phyloP scores from a whole-genome alignment of 2,329 filamentous ascomycete species.

The Epichloe baconii region DNA sequence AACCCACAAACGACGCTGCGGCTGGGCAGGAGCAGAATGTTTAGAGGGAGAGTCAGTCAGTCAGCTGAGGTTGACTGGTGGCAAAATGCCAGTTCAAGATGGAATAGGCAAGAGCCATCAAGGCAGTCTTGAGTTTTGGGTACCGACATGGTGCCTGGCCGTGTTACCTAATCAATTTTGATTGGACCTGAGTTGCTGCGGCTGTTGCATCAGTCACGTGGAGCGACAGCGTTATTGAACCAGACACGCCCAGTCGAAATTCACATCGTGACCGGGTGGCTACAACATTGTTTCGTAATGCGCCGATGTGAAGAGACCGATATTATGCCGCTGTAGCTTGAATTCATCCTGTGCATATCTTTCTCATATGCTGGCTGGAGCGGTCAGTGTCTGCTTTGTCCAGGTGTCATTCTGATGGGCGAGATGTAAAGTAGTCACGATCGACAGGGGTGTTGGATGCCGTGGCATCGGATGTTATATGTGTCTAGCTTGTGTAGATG shows the following conservation, averaged over 20 bases:
- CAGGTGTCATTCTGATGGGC: no score
- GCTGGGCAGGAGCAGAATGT: background rate
- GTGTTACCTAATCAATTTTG: constrained; percentile 4
- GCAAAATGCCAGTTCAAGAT: constrained; percentile 4
- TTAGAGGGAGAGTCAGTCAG: background rate
- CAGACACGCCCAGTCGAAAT: background rate
- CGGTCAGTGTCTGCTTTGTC: no score
- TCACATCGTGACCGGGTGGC: background rate
- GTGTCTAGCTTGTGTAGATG: no score
- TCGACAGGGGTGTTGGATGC: no score
- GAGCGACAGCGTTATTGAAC: background rate
- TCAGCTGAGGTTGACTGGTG: constrained; percentile 1
- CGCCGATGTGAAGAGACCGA: no score
- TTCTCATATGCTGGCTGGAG: no score
- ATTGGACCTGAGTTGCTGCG: background rate
- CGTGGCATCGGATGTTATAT: no score
- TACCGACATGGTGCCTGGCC: constrained; percentile 6
- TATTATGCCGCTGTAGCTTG: no score
- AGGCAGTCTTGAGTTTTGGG: constrained; percentile 5
- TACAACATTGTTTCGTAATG: background rate
- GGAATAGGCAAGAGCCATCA: background rate
- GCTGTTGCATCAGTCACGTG: background rate
- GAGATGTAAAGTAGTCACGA: no score
- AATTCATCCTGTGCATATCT: no score
- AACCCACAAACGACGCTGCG: background rate